Evolutionary conservation across 2,329 filamentous ascomycete genomes (phyloP).

Genomic region (Triangularia verruculosa): DNA sequence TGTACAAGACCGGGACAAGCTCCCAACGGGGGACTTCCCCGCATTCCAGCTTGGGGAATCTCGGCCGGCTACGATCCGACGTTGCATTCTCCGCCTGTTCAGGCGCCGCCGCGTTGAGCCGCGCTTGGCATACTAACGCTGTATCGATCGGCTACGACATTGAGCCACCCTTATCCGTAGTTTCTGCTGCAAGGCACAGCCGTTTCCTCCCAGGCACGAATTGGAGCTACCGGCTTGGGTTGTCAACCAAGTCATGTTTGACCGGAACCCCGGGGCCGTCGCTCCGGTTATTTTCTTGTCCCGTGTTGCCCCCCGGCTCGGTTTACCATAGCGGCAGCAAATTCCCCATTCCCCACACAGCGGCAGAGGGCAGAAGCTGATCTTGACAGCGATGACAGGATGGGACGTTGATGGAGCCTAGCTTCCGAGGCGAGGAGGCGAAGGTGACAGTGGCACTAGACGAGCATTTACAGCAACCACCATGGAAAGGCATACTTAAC

Average conservation of each 20-base stretch:
- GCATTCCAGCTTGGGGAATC: conserved; percentile 5
- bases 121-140: background rate
- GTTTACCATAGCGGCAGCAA: background rate
- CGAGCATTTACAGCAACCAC: background rate
- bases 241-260: background rate
- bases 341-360: background rate
- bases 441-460: background rate
- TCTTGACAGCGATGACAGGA: background rate
- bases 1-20: background rate
- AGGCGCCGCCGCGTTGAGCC: background rate
- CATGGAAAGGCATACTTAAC: background rate
- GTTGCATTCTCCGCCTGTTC: background rate
- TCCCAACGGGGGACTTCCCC: conserved; percentile 3
- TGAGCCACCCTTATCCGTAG: background rate
- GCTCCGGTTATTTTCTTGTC: background rate
- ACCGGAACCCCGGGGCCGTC: conserved; percentile 7
- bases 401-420: background rate
- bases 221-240: background rate
- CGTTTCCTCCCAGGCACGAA: background rate
- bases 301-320: background rate
- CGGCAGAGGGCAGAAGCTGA: background rate
- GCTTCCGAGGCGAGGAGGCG: background rate
- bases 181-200: background rate
- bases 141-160: background rate
- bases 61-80: background rate